These are phyloP conservation scores for Boletus tylopilopsis DNA, from an alignment of 768 basidiomycete species.

Conservation along the genomic window DNA sequence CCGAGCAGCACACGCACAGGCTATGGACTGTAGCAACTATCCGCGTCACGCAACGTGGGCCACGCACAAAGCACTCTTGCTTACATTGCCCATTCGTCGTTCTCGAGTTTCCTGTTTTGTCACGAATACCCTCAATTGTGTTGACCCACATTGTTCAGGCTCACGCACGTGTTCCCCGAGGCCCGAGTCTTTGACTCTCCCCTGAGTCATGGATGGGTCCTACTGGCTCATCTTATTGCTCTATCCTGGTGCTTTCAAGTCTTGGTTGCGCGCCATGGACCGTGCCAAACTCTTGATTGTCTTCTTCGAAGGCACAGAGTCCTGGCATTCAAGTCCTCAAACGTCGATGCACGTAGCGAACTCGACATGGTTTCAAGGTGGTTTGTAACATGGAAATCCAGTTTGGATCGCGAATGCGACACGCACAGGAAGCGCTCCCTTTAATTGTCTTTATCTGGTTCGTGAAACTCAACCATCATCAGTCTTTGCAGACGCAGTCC, in stretches of 20 bases:
- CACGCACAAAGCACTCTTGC: constrained; percentile 34
- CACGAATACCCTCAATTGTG: constrained; percentile 10
- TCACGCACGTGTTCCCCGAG: constrained; percentile 38
- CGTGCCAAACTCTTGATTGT: constrained; percentile 26
- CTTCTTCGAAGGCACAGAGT: constrained; percentile 15
- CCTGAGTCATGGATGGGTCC: constrained; percentile 22
- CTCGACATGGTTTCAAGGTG: constrained; percentile 49
- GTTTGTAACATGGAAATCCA: constrained; percentile 23
- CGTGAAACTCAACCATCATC: constrained; percentile 10
- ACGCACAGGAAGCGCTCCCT: constrained; percentile 35
- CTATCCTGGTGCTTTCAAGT: constrained; percentile 53
- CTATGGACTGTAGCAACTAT: constrained; percentile 6
- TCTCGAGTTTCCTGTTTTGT: constrained; percentile 10
- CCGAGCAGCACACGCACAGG: constrained; percentile 43
- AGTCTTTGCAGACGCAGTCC: constrained; percentile 19
- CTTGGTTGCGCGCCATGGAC: constrained; percentile 52
- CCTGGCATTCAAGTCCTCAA: constrained; percentile 42
- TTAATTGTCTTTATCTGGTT: constrained; percentile 7
- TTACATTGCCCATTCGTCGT: constrained; percentile 31
- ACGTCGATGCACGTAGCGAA: constrained; percentile 50
- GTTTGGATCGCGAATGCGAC: constrained; percentile 25
- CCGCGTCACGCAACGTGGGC: constrained; percentile 20
- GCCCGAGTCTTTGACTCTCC: constrained; percentile 44
- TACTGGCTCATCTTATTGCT: constrained; percentile 17
- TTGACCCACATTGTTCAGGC: constrained; percentile 30